These are phyloP conservation scores for Pyricularia sp. DNA, from an alignment of 2,329 filamentous ascomycete species.

Conservation along the genomic window DNA sequence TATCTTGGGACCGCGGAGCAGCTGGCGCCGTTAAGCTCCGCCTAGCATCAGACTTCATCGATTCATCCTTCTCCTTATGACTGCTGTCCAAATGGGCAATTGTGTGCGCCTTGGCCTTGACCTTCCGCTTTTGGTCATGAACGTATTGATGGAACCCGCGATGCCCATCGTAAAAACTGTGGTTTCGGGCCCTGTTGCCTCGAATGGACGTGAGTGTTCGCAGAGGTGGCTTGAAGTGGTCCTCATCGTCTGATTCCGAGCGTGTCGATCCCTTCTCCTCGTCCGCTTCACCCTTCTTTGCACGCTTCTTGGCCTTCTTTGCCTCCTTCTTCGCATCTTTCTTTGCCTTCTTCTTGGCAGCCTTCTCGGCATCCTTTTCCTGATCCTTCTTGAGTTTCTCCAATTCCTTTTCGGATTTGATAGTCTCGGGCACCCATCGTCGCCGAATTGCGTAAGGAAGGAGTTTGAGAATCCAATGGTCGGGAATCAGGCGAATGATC, in stretches of 20 bases:
- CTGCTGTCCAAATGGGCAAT: neutral
- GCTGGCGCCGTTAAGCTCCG: neutral
- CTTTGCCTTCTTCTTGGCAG: slow-evolving; percentile 8
- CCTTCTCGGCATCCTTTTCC: slow-evolving; percentile 6
- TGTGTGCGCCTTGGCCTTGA: slow-evolving; percentile 1
- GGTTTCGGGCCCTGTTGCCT: slow-evolving; percentile 14
- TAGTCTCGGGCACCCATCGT: slow-evolving; percentile 12
- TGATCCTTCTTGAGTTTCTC: slow-evolving; percentile 2
- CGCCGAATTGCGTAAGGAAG: slow-evolving; percentile 12
- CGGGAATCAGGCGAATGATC: slow-evolving; percentile 64
- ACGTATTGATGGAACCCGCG: slow-evolving; percentile 16
- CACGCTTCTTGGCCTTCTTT: neutral
- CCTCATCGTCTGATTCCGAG: slow-evolving; percentile 3
- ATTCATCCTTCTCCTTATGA: neutral
- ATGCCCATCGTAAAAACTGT: slow-evolving; percentile 10
- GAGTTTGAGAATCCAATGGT: slow-evolving; percentile 33
- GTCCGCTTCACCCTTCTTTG: slow-evolving; percentile 2
- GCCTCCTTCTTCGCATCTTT: slow-evolving; percentile 6
- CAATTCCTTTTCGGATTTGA: slow-evolving; percentile 6
- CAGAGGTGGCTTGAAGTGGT: slow-evolving; percentile 11
- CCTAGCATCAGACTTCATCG: neutral
- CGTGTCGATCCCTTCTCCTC: neutral
- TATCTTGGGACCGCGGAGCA: neutral
- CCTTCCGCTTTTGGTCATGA: slow-evolving; percentile 17
- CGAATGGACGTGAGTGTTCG: slow-evolving; percentile 16